These are phyloP conservation scores for Xylaria scruposa DNA, from an alignment of 495 filamentous ascomycete species.

Conservation along the genomic window DNA sequence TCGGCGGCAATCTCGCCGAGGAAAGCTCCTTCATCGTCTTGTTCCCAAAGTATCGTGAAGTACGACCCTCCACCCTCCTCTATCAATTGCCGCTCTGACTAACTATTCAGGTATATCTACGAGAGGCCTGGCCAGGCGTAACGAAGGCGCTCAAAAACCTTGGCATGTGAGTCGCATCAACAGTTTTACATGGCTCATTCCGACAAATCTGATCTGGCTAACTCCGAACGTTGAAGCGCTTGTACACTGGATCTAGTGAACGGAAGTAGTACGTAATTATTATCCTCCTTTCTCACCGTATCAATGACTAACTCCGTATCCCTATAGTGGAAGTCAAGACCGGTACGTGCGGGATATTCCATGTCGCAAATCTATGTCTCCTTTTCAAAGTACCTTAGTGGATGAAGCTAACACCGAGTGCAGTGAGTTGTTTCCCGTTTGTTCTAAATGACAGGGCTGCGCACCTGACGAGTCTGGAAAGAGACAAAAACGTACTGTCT, in stretches of 20 bases:
- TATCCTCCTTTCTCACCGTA: neutral
- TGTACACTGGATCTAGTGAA: slow-evolving; percentile 94
- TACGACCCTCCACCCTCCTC: slow-evolving; percentile 58
- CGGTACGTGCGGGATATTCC: slow-evolving; percentile 1
- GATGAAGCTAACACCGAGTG: slow-evolving; percentile 5
- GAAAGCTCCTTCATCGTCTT: slow-evolving; percentile 70
- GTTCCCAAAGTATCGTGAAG: slow-evolving; percentile 97
- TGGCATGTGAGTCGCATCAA: slow-evolving; percentile 24
- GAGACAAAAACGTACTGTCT: neutral
- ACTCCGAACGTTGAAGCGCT: slow-evolving; percentile 69
- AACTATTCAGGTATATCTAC: slow-evolving; percentile 53
- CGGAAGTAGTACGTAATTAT: slow-evolving; percentile 51
- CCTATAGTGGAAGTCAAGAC: slow-evolving; percentile 28
- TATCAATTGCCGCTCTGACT: neutral
- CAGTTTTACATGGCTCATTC: neutral
- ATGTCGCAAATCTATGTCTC: neutral
- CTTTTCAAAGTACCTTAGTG: neutral
- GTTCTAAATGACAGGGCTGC: neutral
- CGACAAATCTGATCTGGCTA: neutral
- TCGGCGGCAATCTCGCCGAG: slow-evolving; percentile 84
- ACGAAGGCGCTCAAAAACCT: slow-evolving; percentile 73
- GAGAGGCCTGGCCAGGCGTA: slow-evolving; percentile 84
- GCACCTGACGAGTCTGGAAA: too few relatives aligned
- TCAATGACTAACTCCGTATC: slow-evolving; percentile 10
- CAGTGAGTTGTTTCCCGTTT: slow-evolving; percentile 17